Conservation (phyloP, 805 yeast species). For the Saturnispora hagleri region DNA sequence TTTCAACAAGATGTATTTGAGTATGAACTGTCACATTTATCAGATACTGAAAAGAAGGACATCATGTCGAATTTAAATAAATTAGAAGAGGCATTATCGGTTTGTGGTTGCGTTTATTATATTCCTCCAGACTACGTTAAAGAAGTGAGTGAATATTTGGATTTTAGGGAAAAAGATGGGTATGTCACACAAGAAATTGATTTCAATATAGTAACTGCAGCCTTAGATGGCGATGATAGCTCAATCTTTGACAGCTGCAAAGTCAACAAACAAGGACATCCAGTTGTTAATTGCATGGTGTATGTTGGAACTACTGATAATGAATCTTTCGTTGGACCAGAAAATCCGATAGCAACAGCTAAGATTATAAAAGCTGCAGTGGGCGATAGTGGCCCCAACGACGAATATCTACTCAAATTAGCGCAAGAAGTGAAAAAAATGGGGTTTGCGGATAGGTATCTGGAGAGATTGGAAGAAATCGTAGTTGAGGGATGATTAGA, state of each 20-base stretch:
- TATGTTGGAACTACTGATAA: slow-evolving; percentile 81
- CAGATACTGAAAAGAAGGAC: slow-evolving; percentile 12
- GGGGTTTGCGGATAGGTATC: slow-evolving; percentile 35
- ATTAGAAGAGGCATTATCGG: slow-evolving; percentile 39
- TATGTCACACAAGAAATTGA: slow-evolving; percentile 62
- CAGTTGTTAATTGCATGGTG: slow-evolving; percentile 46
- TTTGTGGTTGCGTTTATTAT: slow-evolving; percentile 80
- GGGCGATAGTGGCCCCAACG: slow-evolving; percentile 81
- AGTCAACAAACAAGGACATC: slow-evolving; percentile 28
- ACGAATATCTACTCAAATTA: slow-evolving; percentile 56
- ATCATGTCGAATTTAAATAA: slow-evolving; percentile 11
- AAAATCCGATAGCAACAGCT: slow-evolving; percentile 51
- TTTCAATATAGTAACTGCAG: slow-evolving; percentile 37
- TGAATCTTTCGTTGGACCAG: slow-evolving; percentile 81
- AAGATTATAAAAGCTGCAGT: slow-evolving; percentile 39
- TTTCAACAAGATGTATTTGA: slow-evolving; percentile 35
- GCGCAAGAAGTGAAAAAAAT: slow-evolving; percentile 38
- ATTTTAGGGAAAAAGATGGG: slow-evolving; percentile 83
- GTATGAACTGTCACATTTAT: slow-evolving; percentile 19
- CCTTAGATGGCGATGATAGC: slow-evolving; percentile 10
- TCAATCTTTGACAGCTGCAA: slow-evolving; percentile 24
- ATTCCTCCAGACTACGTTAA: slow-evolving; percentile 55
- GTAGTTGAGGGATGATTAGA: too few relatives aligned
- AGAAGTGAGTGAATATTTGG: slow-evolving; percentile 60
- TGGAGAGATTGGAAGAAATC: slow-evolving; percentile 24